These are phyloP conservation scores for Paramecium octaurelia DNA, from an alignment of 73 alveolate species.

Conservation along the genomic window DNA sequence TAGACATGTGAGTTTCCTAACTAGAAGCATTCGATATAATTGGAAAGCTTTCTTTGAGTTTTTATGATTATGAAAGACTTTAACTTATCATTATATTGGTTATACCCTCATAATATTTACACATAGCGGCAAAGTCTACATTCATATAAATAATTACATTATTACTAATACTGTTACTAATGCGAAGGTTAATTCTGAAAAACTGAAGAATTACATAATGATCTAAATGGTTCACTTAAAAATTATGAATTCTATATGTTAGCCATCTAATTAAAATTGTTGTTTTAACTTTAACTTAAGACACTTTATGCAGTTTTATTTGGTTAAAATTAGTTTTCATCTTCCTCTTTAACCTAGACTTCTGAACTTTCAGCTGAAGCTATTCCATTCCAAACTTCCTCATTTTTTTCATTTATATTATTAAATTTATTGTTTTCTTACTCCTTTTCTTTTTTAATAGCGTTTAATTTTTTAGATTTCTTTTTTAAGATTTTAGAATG, in stretches of 20 bases:
- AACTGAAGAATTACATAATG: not conserved
- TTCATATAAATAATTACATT: not conserved
- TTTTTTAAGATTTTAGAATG: not conserved
- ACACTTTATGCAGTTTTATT: not conserved
- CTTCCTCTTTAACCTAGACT: not conserved
- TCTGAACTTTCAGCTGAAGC: not conserved
- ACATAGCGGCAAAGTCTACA: not conserved
- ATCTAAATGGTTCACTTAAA: not conserved
- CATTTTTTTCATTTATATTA: not conserved
- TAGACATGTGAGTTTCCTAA: not conserved
- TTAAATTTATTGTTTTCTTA: not conserved
- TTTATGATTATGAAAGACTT: not conserved
- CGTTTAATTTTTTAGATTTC: not conserved
- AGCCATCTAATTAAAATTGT: not conserved
- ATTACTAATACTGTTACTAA: not conserved
- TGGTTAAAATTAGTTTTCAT: not conserved
- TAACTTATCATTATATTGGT: not conserved
- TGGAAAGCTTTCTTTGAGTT: not conserved
- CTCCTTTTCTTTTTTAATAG: not conserved
- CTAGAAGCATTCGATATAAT: not conserved
- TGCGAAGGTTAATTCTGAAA: not conserved
- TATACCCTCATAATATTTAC: not conserved
- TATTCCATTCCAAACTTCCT: not conserved
- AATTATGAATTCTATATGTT: not conserved
- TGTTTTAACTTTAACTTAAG: not conserved